Base-by-base conservation (phyloP, 805 yeast genomes). In the Ogataea degrootiae region DNA sequence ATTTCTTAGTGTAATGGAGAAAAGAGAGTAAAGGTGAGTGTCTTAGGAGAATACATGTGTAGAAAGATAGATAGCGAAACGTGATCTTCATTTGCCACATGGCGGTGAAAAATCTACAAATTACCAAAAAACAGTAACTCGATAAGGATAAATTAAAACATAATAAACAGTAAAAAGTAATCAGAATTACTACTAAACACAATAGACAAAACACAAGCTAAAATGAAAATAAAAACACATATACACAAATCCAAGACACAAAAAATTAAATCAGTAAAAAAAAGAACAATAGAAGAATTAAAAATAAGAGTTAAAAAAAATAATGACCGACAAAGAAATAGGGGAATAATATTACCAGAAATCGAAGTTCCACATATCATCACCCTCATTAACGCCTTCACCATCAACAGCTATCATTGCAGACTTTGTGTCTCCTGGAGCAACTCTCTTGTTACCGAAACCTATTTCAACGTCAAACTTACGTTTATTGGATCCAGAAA, bases 401-500 rank as follows among this genome's bases (percentile, higher is more conserved):
- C n/a, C 37, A 26, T 15, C 31, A 21, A 22, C 37, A 41, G 35
- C 23, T 17, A 35, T 22, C 26, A 17, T 21, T 34, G 33, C 12
- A 17, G 14, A 5, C 31, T 26, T 26, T 6, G 29, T 2, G 6
- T 15, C 19, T n/a, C n/a, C 16, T 15, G 17, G 9, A 1, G n/a
- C 16, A 22, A 21, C 22, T 29, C 31, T 42, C 14, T 15, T 17
- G 37, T 17, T 34, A 9, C 31, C 31, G 11, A 1, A 26, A 1
- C 31, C 31, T 3, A 9, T 26, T 3, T 26, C 31, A 26, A 26
- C 31, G 11, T 44, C 45, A 29, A 22, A 22, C 22, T 45, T 48
- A 34, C 56, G 47, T 40, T 49, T 46, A 41, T 42, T 22, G 29
- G 44, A 16, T 34, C 31, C 26, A 19, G 43, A 37, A 34, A 39